These are phyloP conservation scores for Olyra latifolia DNA, from an alignment of 176 grass and related monocot species.

Conservation along the genomic window DNA sequence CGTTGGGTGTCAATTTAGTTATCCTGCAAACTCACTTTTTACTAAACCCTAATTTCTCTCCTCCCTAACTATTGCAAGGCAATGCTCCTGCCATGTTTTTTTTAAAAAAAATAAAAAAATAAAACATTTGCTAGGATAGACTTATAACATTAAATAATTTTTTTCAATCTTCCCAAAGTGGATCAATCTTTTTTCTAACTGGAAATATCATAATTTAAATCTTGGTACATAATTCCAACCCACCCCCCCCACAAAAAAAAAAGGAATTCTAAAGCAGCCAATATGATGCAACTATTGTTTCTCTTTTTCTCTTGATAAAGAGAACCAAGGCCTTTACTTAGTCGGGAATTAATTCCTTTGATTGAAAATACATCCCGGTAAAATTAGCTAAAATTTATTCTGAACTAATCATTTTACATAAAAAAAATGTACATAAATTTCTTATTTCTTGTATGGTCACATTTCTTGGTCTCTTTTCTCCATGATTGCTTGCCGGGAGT, in stretches of 20 bases:
- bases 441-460: not conserved
- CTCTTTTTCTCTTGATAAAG: not conserved
- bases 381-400: not conserved
- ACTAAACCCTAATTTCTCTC: no score
- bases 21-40: no score
- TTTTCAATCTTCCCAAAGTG: no score
- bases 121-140: no score
- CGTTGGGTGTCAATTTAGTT: no score
- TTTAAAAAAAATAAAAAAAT: no score
- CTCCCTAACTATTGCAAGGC: no score
- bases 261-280: not conserved
- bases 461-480: conserved; percentile 1
- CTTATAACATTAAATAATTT: no score
- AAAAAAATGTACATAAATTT: not conserved
- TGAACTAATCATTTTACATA: not conserved
- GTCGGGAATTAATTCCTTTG: not conserved
- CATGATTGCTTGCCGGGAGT: not conserved
- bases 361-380: not conserved
- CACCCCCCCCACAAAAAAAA: not conserved
- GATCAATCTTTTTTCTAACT: not conserved
- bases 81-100: no score
- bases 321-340: not conserved
- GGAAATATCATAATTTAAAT: not conserved
- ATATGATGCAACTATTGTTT: not conserved
- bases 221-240: not conserved